A percentile compares a stretch with the other conserved stretches of the same genome.
phyloP scores from a whole-genome alignment of 179 eudicot genomes.

The Gypsophila paniculata region DNA sequence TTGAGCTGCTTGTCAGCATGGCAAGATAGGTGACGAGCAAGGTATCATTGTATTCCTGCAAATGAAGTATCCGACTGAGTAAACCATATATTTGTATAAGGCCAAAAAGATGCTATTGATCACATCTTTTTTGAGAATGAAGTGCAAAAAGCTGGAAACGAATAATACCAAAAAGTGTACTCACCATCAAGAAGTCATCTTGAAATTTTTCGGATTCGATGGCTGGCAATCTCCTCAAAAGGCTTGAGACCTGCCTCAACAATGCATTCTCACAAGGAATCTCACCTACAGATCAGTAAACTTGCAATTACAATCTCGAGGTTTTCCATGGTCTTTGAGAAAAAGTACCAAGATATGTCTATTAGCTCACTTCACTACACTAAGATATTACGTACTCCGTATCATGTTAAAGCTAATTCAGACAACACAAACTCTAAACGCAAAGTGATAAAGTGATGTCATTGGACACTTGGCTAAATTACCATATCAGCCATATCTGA shows the following conservation, averaged over 20 bases:
- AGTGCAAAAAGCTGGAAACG: neutral
- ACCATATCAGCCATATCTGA: neutral
- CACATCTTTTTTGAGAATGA: conserved; percentile 5
- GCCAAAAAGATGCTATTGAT: neutral
- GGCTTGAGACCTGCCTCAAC: conserved; percentile 96
- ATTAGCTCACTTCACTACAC: conserved; percentile 9
- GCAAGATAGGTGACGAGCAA: conserved; percentile 79
- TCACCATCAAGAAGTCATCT: conserved; percentile 95
- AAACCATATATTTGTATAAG: neutral
- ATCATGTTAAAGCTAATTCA: neutral
- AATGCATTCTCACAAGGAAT: conserved; percentile 79
- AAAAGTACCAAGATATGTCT: too few relatives aligned
- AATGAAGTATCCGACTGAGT: conserved; percentile 9
- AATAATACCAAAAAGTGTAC: conserved; percentile 17
- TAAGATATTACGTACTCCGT: too few relatives aligned
- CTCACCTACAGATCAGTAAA: conserved; percentile 52
- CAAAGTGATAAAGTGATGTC: neutral
- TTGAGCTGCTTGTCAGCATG: conserved; percentile 90
- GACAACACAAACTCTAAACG: neutral
- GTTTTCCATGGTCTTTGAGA: too few relatives aligned
- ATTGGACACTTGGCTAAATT: neutral
- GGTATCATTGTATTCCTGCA: conserved; percentile 95
- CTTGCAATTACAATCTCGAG: neutral
- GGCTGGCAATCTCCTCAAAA: conserved; percentile 87
- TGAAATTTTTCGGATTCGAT: conserved; percentile 86